Percentiles rank a stretch among this genome's conserved stretches.
These are phyloP conservation scores for Allium fistulosum DNA, from an alignment of 106 monocot species.

Conservation along the genomic window DNA sequence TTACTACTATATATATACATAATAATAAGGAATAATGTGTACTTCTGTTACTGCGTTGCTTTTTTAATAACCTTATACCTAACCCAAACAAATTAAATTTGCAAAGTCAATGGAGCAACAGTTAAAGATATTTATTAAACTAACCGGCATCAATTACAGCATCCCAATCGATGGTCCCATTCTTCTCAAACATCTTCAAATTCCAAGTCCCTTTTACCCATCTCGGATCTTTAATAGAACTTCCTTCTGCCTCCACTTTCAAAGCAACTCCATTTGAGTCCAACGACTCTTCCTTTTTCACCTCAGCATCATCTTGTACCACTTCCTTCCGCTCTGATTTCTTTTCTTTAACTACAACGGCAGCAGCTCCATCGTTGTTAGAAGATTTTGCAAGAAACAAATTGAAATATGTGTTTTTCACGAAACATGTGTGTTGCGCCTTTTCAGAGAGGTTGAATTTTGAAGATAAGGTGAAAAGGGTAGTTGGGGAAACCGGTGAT, in stretches of 20 bases:
- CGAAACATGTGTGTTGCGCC: conserved; percentile 11
- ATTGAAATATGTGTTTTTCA: conserved; percentile 9
- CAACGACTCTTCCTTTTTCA: conserved; percentile 5
- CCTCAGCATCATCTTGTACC: background rate
- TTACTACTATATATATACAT: too few relatives aligned
- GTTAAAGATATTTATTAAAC: background rate
- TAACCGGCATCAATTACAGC: conserved; percentile 70
- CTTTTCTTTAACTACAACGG: conserved; percentile 11
- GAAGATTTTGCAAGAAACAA: conserved; percentile 24
- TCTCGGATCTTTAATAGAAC: conserved; percentile 39
- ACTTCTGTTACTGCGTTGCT: conserved; percentile 37
- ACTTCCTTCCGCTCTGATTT: conserved; percentile 3
- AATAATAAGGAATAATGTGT: too few relatives aligned
- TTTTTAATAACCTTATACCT: too few relatives aligned
- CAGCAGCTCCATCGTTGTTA: conserved; percentile 25
- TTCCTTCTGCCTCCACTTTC: conserved; percentile 4
- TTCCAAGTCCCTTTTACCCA: conserved; percentile 80
- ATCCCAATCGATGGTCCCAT: conserved; percentile 58
- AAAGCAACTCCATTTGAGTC: conserved; percentile 20
- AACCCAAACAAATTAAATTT: too few relatives aligned
- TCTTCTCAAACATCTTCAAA: conserved; percentile 52
- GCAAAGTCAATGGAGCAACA: too few relatives aligned
- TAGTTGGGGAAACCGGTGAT: conserved; percentile 11
- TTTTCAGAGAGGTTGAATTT: conserved; percentile 10
- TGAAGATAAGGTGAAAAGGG: conserved; percentile 16